These are phyloP conservation scores for Scleroderma citrinum DNA, from an alignment of 768 basidiomycete species.

Conservation along the genomic window DNA sequence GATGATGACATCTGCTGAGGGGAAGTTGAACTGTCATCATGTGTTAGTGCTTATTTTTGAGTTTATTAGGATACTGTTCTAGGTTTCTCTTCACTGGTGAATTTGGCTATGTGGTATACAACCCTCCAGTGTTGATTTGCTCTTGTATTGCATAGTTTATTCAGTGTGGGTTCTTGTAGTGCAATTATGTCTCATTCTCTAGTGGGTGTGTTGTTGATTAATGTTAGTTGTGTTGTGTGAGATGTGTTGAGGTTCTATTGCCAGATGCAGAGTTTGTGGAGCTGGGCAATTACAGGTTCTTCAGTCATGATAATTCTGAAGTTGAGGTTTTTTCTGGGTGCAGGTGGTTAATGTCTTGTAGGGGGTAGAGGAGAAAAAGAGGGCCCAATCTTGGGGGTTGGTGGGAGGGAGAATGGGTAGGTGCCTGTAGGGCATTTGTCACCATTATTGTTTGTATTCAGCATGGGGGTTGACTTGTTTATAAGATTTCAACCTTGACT, in stretches of 20 bases:
- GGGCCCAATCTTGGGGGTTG: no score
- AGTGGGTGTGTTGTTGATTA: slow-evolving; percentile 1
- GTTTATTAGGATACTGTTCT: slow-evolving; percentile 12
- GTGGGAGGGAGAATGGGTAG: no score
- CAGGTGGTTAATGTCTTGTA: background rate
- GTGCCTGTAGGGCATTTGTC: no score
- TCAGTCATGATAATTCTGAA: background rate
- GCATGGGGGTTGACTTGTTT: background rate
- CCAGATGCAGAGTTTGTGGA: slow-evolving; percentile 12
- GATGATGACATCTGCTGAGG: background rate
- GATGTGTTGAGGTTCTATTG: slow-evolving; percentile 28
- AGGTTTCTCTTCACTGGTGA: background rate
- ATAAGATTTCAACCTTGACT: no score
- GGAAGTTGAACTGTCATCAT: slow-evolving; percentile 6
- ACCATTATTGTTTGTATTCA: no score
- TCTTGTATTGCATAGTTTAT: slow-evolving; percentile 12
- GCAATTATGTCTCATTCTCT: slow-evolving; percentile 28
- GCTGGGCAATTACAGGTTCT: background rate
- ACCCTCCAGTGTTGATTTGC: slow-evolving; percentile 7
- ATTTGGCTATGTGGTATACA: slow-evolving; percentile 17
- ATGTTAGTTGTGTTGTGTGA: slow-evolving; percentile 4
- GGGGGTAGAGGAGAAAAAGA: no score
- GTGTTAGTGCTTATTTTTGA: background rate
- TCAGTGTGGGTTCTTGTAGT: slow-evolving; percentile 36
- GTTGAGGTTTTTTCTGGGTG: background rate